phyloP scores from a whole-genome alignment of 352 stramenopile genomes.

The Pythium guiyangense region DNA sequence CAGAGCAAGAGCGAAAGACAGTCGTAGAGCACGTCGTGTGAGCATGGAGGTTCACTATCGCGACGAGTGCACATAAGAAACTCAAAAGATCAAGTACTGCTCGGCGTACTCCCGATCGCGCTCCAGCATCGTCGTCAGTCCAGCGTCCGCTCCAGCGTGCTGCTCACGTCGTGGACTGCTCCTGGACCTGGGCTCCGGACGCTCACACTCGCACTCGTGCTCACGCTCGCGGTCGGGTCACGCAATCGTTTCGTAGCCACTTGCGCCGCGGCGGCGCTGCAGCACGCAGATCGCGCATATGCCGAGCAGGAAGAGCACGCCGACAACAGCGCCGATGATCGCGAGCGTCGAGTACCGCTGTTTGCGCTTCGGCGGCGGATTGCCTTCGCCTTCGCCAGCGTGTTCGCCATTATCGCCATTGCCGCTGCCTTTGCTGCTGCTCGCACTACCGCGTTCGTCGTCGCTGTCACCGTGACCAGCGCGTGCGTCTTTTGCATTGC shows the following conservation, averaged over 20 bases:
- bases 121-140: too few species aligned
- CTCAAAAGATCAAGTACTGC: too few species aligned
- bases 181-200: too few species aligned
- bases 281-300: constrained; percentile 36
- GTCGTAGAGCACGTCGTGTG: too few species aligned
- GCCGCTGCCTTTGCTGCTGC: too few species aligned
- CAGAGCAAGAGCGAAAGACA: too few species aligned
- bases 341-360: constrained; percentile 16
- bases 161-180: too few species aligned
- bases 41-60: too few species aligned
- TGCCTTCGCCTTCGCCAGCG: not conserved
- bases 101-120: too few species aligned
- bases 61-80: too few species aligned
- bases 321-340: constrained; percentile 46
- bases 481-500: constrained; percentile 3
- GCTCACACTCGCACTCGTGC: too few species aligned
- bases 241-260: constrained; percentile 44
- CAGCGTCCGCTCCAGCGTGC: too few species aligned
- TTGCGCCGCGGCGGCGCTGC: constrained; percentile 20
- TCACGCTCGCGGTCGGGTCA: constrained; percentile 6
- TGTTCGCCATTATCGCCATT: not conserved
- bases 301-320: constrained; percentile 30
- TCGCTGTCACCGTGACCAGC: not conserved
- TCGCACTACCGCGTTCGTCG: not conserved
- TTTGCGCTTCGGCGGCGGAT: constrained; percentile 14